A percentile compares a stretch with the other conserved stretches of the same genome.
Evolutionary conservation across 441 rosid genomes (phyloP).

Genomic region (Bocquillonia castaneifolia): DNA sequence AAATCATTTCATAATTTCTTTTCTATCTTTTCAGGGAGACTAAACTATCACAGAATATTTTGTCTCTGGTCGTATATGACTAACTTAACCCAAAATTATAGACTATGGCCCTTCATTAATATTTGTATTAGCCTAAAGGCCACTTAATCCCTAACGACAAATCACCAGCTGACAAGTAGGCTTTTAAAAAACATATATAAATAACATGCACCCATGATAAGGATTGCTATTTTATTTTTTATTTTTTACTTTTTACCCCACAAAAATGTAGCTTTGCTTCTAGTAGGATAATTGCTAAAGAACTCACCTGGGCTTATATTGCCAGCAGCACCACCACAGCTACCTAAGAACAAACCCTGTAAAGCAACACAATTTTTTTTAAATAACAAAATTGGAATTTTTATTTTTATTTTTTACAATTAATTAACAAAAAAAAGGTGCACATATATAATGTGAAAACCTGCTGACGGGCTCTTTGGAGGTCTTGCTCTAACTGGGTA

Average conservation of each 20-base stretch:
- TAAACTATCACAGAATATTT: constrained; percentile 6
- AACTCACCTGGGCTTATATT: constrained; percentile 77
- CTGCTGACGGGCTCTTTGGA: constrained; percentile 89
- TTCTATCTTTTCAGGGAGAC: neutral
- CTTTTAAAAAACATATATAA: neutral
- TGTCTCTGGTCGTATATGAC: constrained; percentile 16
- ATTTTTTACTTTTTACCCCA: neutral
- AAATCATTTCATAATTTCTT: neutral
- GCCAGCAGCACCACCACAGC: constrained; percentile 48
- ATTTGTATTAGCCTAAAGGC: constrained; percentile 9
- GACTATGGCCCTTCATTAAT: neutral
- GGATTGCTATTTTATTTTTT: neutral
- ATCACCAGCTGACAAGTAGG: constrained; percentile 9
- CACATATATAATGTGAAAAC: constrained; percentile 27
- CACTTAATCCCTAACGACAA: neutral
- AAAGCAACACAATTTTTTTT: constrained; percentile 9
- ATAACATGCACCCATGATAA: no score
- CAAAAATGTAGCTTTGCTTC: neutral
- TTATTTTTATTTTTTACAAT: no score
- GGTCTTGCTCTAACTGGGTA: constrained; percentile 86
- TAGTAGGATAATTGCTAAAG: neutral
- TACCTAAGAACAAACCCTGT: constrained; percentile 73
- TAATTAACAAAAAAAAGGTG: no score
- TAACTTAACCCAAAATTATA: neutral
- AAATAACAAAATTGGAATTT: neutral